Percentiles rank a stretch among this genome's conserved stretches.
phyloP scores from a whole-genome alignment of 2,329 filamentous ascomycete genomes.

The Apiospora aurea region DNA sequence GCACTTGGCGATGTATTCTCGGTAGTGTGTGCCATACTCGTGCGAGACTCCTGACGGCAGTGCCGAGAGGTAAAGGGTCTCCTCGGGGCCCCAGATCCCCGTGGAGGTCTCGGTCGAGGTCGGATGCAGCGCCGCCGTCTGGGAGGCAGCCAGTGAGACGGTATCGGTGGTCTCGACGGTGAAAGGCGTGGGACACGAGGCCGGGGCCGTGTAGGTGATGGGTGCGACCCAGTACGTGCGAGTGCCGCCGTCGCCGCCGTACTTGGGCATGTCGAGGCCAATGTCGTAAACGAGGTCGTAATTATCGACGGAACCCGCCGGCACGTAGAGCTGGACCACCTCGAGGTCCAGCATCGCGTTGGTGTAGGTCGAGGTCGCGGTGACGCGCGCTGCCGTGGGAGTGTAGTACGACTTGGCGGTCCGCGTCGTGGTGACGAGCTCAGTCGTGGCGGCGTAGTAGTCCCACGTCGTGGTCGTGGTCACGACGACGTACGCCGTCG shows the following conservation, averaged over 20 bases:
- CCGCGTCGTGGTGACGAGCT: conserved; percentile 1
- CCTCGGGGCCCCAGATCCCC: background rate
- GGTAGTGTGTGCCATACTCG: background rate
- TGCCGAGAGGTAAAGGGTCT: background rate
- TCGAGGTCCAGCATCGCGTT: background rate
- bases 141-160: background rate
- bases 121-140: background rate
- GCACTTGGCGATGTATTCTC: background rate
- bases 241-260: background rate
- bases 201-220: conserved; percentile 16
- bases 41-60: background rate
- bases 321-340: conserved; percentile 5
- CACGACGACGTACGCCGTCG: background rate
- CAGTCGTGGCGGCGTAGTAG: background rate
- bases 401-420: background rate
- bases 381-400: background rate
- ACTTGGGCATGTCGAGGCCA: background rate
- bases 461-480: background rate
- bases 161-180: background rate
- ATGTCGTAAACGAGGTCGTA: background rate
- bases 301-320: background rate
- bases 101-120: background rate
- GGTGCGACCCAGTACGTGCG: conserved; percentile 1
- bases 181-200: conserved; percentile 19
- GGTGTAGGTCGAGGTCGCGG: conserved; percentile 18